These are phyloP conservation scores for Passalora sequoiae DNA, from an alignment of 2,329 filamentous ascomycete species.

Conservation along the genomic window DNA sequence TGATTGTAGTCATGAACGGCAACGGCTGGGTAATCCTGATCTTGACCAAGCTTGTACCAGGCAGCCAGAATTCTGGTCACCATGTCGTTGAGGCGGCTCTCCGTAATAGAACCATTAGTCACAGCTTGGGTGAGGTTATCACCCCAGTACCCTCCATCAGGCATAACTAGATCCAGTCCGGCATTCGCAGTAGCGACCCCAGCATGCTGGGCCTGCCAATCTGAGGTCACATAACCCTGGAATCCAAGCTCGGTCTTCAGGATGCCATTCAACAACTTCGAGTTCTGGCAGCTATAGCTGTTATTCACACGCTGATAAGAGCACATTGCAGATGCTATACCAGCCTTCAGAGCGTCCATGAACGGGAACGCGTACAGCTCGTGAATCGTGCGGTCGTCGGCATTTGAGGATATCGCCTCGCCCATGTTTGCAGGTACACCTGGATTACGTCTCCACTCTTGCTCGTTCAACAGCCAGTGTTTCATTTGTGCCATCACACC, in stretches of 20 bases:
- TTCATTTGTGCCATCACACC: constrained; percentile 41
- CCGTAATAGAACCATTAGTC: constrained; percentile 49
- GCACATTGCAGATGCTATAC: constrained; percentile 49
- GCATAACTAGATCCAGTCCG: constrained; percentile 64
- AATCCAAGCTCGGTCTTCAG: constrained; percentile 69
- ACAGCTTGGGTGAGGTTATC: constrained; percentile 48
- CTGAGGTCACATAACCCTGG: constrained; percentile 60
- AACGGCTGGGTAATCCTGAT: constrained; percentile 31
- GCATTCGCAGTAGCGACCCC: constrained; percentile 56
- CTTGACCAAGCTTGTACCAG: constrained; percentile 56
- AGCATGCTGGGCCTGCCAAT: constrained; percentile 60
- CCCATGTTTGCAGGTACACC: constrained; percentile 10
- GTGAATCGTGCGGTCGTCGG: constrained; percentile 57
- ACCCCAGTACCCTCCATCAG: constrained; percentile 34
- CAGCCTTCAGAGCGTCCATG: constrained; percentile 48
- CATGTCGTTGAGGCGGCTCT: constrained; percentile 56
- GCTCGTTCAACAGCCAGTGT: constrained; percentile 52
- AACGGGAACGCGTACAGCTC: constrained; percentile 41
- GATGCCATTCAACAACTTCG: constrained; percentile 61
- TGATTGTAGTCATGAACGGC: constrained; percentile 20
- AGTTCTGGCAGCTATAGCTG: constrained; percentile 57
- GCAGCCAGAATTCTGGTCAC: constrained; percentile 46
- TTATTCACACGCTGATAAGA: constrained; percentile 60
- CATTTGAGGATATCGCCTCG: constrained; percentile 47
- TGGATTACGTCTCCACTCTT: constrained; percentile 50